Percentiles rank a stretch among this genome's conserved stretches.
Conservation (phyloP, 257 asterid genomes). For the Paraleonurus japonicus region DNA sequence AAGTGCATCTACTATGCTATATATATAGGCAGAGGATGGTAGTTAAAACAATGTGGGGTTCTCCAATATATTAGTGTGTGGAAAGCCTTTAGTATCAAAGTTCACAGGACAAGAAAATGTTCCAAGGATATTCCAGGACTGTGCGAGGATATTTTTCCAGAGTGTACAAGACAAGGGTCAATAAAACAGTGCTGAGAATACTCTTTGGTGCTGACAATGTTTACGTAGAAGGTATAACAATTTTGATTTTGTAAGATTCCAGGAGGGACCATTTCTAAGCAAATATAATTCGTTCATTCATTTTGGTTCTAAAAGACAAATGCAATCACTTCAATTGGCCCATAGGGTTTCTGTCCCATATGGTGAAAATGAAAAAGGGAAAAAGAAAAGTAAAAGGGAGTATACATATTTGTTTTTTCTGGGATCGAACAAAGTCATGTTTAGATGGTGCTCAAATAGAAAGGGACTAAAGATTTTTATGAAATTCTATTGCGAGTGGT, state of each 20-base stretch:
- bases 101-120: conserved; percentile 20
- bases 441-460: conserved; percentile 1
- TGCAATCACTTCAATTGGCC: conserved; percentile 9
- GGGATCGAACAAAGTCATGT: neutral
- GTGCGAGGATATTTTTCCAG: conserved; percentile 9
- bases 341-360: conserved; percentile 19
- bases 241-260: neutral
- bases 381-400: neutral
- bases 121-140: conserved; percentile 44
- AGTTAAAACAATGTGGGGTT: conserved; percentile 23
- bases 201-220: neutral
- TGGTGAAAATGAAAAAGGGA: neutral
- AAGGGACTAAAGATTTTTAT: neutral
- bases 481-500: neutral
- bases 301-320: conserved; percentile 16
- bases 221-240: neutral
- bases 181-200: neutral
- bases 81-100: conserved; percentile 25
- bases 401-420: neutral
- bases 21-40: conserved; percentile 15
- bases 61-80: conserved; percentile 20
- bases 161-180: conserved; percentile 22
- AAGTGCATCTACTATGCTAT: neutral
- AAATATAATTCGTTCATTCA: conserved; percentile 20
- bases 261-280: conserved; percentile 16